Evolutionary conservation across 768 basidiomycete genomes (phyloP).

Genomic region (Amanita muscaria): DNA sequence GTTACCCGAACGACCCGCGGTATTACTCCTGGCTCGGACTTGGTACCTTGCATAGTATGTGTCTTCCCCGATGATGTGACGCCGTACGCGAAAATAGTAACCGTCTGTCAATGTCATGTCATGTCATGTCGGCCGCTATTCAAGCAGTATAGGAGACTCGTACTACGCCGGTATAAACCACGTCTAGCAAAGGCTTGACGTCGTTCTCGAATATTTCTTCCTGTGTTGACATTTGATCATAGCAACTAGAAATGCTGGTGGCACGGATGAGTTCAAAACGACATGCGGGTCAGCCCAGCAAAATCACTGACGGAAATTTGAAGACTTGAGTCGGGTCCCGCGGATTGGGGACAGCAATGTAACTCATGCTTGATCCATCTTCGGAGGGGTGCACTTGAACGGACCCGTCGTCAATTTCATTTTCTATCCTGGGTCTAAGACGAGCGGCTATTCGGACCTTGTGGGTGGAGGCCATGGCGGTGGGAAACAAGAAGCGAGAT

Average conservation of each 20-base stretch:
- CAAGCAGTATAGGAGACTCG: constrained; percentile 18
- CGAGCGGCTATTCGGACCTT: constrained; percentile 69
- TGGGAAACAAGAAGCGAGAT: too few relatives aligned
- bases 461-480: constrained; percentile 24
- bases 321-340: constrained; percentile 62
- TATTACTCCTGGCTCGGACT: constrained; percentile 71
- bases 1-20: constrained; percentile 69
- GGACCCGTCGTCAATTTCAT: constrained; percentile 55
- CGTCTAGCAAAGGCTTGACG: constrained; percentile 69
- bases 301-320: constrained; percentile 58
- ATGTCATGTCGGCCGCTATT: constrained; percentile 1
- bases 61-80: constrained; percentile 91
- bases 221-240: constrained; percentile 61
- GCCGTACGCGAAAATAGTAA: constrained; percentile 86
- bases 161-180: constrained; percentile 71
- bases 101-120: constrained; percentile 62
- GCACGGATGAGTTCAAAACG: constrained; percentile 3
- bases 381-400: constrained; percentile 43
- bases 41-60: constrained; percentile 85
- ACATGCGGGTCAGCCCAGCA: not conserved
- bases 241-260: constrained; percentile 66
- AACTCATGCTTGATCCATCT: constrained; percentile 28
- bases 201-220: constrained; percentile 71
- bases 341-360: constrained; percentile 62
- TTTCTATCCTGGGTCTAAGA: constrained; percentile 53